Conservation (phyloP, 805 yeast genomes). For the Torulaspora microellipsoides region DNA sequence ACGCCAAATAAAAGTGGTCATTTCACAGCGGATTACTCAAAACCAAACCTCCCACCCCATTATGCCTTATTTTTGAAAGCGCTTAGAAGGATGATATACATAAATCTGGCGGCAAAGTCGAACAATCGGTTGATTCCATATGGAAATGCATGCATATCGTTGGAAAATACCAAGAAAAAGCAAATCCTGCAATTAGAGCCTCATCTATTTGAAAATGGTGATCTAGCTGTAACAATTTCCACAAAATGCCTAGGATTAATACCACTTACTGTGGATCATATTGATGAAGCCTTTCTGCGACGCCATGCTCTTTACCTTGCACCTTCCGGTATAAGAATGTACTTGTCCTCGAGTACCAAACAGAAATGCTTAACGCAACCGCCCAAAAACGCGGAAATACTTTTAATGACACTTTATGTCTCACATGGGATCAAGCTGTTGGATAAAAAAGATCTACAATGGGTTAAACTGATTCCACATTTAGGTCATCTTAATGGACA, state of each 20-base stretch:
- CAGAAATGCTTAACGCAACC: slow-evolving; percentile 37
- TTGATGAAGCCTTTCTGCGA: slow-evolving; percentile 22
- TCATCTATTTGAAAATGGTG: slow-evolving; percentile 44
- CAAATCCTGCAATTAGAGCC: slow-evolving; percentile 45
- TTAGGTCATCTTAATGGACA: slow-evolving; percentile 63
- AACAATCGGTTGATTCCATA: slow-evolving; percentile 43
- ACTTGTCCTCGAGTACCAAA: slow-evolving; percentile 36
- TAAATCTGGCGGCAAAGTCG: slow-evolving; percentile 32
- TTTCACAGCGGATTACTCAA: slow-evolving; percentile 34
- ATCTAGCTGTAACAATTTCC: slow-evolving; percentile 37
- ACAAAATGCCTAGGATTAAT: slow-evolving; percentile 33
- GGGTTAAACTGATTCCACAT: slow-evolving; percentile 70
- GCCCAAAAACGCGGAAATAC: slow-evolving; percentile 40
- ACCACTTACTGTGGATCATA: slow-evolving; percentile 30
- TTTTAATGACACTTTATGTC: slow-evolving; percentile 36
- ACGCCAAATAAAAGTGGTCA: slow-evolving; percentile 31
- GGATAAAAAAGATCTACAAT: slow-evolving; percentile 35
- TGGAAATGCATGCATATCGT: slow-evolving; percentile 42
- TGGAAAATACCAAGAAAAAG: slow-evolving; percentile 21
- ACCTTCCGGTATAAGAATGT: slow-evolving; percentile 53
- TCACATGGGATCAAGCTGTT: slow-evolving; percentile 36
- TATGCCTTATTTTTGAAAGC: slow-evolving; percentile 50
- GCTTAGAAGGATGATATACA: slow-evolving; percentile 40
- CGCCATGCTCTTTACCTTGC: slow-evolving; percentile 45
- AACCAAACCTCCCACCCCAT: slow-evolving; percentile 37